A percentile compares a stretch with the other conserved stretches of the same genome.
Evolutionary conservation across 2,329 filamentous ascomycete genomes (phyloP).

Genomic region (Penicillium sp.): DNA sequence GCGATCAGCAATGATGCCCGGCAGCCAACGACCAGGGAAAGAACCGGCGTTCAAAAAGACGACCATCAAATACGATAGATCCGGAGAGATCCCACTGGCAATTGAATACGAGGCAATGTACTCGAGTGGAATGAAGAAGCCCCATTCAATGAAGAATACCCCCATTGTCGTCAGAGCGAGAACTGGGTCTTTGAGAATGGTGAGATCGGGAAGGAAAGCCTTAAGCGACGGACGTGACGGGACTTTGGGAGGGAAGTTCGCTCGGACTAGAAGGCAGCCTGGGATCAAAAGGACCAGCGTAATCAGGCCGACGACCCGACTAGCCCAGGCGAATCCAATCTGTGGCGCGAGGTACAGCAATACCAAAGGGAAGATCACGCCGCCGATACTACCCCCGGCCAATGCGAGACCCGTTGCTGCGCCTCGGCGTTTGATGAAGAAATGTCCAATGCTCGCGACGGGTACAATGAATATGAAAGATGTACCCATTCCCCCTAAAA

Average conservation of each 20-base stretch:
- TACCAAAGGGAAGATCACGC: conserved; percentile 23
- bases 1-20: conserved; percentile 34
- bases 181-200: conserved; percentile 14
- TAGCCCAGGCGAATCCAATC: conserved; percentile 23
- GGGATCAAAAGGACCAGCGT: conserved; percentile 16
- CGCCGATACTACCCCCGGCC: conserved; percentile 19
- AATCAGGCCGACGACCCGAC: conserved; percentile 17
- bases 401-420: conserved; percentile 19
- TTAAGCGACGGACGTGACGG: conserved; percentile 15
- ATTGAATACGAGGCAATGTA: conserved; percentile 38
- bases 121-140: conserved; percentile 38
- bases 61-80: conserved; percentile 33
- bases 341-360: conserved; percentile 13
- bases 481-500: conserved; percentile 16
- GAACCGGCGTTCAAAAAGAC: conserved; percentile 34
- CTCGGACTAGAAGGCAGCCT: conserved; percentile 14
- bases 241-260: conserved; percentile 11
- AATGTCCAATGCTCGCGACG: conserved; percentile 19
- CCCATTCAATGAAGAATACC: conserved; percentile 38
- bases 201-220: conserved; percentile 18
- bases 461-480: conserved; percentile 22
- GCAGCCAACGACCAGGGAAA: conserved; percentile 35
- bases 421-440: conserved; percentile 17
- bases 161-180: conserved; percentile 29
- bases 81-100: conserved; percentile 24